Percentiles rank a stretch among this genome's conserved stretches.
Conservation (phyloP, 495 filamentous ascomycete genomes). For the Amniculicola lignicola region DNA sequence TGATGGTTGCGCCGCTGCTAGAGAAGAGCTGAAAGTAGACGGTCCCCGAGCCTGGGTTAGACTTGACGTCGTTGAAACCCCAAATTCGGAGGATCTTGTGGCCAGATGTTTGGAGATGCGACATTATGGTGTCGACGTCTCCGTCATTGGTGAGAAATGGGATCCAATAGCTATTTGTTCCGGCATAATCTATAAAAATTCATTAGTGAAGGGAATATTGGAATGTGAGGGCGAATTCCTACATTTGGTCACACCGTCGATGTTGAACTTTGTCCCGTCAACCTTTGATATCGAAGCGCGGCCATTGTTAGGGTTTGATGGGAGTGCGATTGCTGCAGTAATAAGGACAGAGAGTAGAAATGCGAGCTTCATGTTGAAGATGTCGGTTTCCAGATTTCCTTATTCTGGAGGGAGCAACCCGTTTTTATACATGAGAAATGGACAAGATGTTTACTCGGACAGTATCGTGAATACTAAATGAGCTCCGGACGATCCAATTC, state of each 20-base stretch:
- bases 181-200: constrained; percentile 51
- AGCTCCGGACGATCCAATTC: too few relatives aligned
- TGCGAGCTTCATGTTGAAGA: neutral
- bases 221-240: constrained; percentile 28
- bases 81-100: constrained; percentile 68
- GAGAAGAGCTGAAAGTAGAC: constrained; percentile 62
- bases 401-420: too few relatives aligned
- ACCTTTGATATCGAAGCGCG: constrained; percentile 22
- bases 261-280: constrained; percentile 50
- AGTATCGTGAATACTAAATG: too few relatives aligned
- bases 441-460: too few relatives aligned
- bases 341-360: constrained; percentile 4
- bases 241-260: constrained; percentile 56
- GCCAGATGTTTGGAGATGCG: constrained; percentile 47
- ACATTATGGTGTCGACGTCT: constrained; percentile 51
- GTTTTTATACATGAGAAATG: too few relatives aligned
- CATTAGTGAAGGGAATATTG: neutral
- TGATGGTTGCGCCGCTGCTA: constrained; percentile 55
- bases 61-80: constrained; percentile 67
- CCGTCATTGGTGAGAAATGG: constrained; percentile 60
- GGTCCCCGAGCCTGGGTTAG: constrained; percentile 46
- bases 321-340: neutral
- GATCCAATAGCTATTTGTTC: constrained; percentile 75
- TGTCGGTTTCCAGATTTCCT: neutral
- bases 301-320: neutral